Conservation (phyloP, 306 rosid genomes). For the Sphenostylis stenocarpa region DNA sequence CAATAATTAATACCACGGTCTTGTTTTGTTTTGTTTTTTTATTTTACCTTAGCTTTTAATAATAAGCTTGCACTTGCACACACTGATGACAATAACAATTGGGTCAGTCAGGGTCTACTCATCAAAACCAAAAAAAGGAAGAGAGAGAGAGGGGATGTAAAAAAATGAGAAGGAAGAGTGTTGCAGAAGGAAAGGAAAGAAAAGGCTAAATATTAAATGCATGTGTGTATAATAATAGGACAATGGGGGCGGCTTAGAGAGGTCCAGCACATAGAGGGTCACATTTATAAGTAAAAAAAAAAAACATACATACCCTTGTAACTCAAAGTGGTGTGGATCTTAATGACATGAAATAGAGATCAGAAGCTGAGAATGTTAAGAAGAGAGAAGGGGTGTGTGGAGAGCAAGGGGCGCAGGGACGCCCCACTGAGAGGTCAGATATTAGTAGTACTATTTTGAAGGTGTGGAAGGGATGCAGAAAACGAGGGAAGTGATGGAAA, state of each 20-base stretch:
- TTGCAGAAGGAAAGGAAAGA: conserved; percentile 28
- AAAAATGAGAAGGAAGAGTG: conserved; percentile 31
- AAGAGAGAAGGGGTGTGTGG: background rate
- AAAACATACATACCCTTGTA: conserved; percentile 1
- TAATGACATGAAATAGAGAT: background rate
- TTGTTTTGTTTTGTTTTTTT: too few relatives aligned
- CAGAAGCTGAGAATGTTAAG: background rate
- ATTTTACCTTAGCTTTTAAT: background rate
- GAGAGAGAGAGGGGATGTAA: background rate
- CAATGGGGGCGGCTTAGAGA: conserved; percentile 31
- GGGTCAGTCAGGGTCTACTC: background rate
- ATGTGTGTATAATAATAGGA: conserved; percentile 15
- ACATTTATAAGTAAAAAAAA: conserved; percentile 8
- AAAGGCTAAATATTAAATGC: conserved; percentile 37
- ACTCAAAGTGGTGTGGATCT: background rate
- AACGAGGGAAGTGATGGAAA: background rate
- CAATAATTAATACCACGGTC: background rate
- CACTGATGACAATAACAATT: background rate
- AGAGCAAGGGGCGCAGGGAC: background rate
- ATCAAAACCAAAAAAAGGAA: background rate
- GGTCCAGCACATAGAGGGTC: background rate
- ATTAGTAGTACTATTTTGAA: background rate
- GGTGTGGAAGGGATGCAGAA: background rate
- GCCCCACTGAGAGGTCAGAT: background rate
- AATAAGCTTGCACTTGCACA: background rate